A percentile compares a stretch with the other conserved stretches of the same genome.
Conservation (phyloP, 768 basidiomycete genomes). For the Hygrocybe punicea region DNA sequence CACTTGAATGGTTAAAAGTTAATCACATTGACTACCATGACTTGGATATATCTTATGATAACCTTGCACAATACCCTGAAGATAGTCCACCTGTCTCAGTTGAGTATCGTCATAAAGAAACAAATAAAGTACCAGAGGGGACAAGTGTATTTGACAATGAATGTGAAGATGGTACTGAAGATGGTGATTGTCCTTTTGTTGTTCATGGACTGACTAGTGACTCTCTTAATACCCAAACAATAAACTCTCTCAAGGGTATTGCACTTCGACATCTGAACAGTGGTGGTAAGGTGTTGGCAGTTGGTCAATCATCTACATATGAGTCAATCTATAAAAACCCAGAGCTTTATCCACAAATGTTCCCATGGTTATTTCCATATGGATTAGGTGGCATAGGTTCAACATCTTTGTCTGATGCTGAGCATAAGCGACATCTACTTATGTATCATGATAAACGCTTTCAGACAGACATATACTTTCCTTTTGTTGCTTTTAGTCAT, state of each 20-base stretch:
- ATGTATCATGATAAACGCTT: conserved; percentile 41
- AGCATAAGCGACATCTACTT: conserved; percentile 25
- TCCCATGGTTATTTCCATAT: conserved; percentile 37
- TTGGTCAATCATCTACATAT: conserved; percentile 16
- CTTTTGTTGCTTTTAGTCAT: conserved; percentile 40
- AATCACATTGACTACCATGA: conserved; percentile 35
- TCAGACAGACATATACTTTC: conserved; percentile 36
- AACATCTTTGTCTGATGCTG: conserved; percentile 13
- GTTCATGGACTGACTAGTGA: conserved; percentile 38
- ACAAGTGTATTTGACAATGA: conserved; percentile 13
- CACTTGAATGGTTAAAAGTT: conserved; percentile 33
- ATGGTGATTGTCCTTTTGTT: conserved; percentile 34
- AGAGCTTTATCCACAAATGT: conserved; percentile 30
- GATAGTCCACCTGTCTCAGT: conserved; percentile 12
- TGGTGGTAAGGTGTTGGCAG: conserved; percentile 16
- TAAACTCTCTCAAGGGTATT: conserved; percentile 14
- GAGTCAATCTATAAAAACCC: conserved; percentile 27
- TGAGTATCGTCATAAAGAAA: conserved; percentile 14
- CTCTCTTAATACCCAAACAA: conserved; percentile 10
- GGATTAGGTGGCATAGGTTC: conserved; percentile 19
- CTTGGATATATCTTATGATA: conserved; percentile 25
- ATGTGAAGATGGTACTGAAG: conserved; percentile 20
- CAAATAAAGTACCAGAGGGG: conserved; percentile 9
- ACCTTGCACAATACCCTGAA: conserved; percentile 24
- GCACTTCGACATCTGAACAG: conserved; percentile 23